These are phyloP conservation scores for Suillus placidus DNA, from an alignment of 768 basidiomycete species.

Conservation along the genomic window DNA sequence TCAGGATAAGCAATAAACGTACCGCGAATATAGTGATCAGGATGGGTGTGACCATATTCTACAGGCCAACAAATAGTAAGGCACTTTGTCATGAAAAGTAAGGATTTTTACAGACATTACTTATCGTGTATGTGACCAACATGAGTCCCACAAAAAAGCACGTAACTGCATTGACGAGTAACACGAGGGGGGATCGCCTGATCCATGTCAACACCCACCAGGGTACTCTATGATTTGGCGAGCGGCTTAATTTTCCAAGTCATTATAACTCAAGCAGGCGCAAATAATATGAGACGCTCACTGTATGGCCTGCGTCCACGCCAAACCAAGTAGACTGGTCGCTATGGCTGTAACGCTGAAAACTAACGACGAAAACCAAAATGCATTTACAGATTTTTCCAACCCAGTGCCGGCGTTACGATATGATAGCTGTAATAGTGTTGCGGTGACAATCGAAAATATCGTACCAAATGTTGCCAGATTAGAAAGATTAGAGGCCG, in stretches of 20 bases:
- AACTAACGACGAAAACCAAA: conserved; percentile 50
- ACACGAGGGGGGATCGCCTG: conserved; percentile 80
- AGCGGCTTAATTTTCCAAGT: conserved; percentile 41
- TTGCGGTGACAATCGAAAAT: conserved; percentile 47
- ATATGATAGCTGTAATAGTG: conserved; percentile 44
- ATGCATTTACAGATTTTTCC: conserved; percentile 39
- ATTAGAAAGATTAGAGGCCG: conserved; percentile 42
- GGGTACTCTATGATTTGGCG: conserved; percentile 56
- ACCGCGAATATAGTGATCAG: conserved; percentile 75
- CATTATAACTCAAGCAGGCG: conserved; percentile 18
- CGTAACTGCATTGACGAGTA: conserved; percentile 80
- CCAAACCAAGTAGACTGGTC: conserved; percentile 44
- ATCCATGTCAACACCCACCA: conserved; percentile 81
- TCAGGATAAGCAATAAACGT: conserved; percentile 13
- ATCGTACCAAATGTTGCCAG: conserved; percentile 48
- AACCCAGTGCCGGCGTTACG: conserved; percentile 26
- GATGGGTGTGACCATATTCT: conserved; percentile 66
- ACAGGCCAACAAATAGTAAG: conserved; percentile 14
- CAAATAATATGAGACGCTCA: conserved; percentile 25
- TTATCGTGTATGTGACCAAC: conserved; percentile 74
- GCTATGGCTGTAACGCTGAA: conserved; percentile 47
- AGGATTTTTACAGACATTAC: conserved; percentile 49
- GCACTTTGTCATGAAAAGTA: conserved; percentile 17
- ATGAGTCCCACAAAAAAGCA: conserved; percentile 81
- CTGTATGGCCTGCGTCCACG: conserved; percentile 51